Percentiles rank a stretch among this genome's conserved stretches.
These are phyloP conservation scores for Phylloporus arenicola DNA, from an alignment of 768 basidiomycete species.

Conservation along the genomic window DNA sequence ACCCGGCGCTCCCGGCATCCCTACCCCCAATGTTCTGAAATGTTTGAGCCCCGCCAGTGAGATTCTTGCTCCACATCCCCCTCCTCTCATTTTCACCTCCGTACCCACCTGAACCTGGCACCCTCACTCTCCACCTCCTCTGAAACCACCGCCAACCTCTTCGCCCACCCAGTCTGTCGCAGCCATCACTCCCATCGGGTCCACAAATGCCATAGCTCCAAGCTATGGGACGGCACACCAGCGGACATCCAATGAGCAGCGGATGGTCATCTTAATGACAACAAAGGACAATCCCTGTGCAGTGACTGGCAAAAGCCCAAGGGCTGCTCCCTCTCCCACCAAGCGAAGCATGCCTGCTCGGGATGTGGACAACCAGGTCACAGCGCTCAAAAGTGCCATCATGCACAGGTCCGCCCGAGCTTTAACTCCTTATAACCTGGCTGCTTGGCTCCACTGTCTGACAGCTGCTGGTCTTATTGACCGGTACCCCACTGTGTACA, in stretches of 20 bases:
- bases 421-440: not conserved
- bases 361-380: not conserved
- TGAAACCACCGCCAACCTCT: too few species aligned
- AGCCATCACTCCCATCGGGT: too few species aligned
- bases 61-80: too few species aligned
- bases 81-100: too few species aligned
- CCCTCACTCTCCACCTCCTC: too few species aligned
- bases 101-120: too few species aligned
- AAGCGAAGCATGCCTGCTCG: not conserved
- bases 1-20: too few species aligned
- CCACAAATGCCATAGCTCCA: too few species aligned
- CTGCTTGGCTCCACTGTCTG: not conserved
- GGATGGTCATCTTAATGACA: not conserved
- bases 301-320: too few species aligned
- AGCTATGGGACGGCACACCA: too few species aligned
- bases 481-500: not conserved
- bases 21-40: too few species aligned
- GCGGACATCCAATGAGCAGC: not conserved
- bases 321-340: not conserved
- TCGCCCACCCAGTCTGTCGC: not conserved
- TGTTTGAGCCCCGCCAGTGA: too few species aligned
- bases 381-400: not conserved
- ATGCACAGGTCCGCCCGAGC: not conserved
- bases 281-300: rapidly evolving
- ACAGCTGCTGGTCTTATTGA: rapidly evolving